Conservation (phyloP, 805 yeast genomes). For the Lipomyces sp. region DNA sequence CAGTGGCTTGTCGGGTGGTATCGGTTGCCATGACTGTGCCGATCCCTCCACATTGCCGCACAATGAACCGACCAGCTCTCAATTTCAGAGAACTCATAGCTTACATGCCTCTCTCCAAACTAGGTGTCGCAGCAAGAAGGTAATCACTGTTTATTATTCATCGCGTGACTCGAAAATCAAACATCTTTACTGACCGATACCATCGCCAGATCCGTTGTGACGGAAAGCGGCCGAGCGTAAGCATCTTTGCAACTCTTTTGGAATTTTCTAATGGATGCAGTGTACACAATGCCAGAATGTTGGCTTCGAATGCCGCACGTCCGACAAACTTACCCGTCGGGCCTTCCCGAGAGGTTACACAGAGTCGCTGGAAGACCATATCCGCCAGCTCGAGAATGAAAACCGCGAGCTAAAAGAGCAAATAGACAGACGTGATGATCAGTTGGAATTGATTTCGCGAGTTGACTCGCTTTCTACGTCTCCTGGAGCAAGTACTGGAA, state of each 20-base stretch:
- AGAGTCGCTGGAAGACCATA: constrained; percentile 83
- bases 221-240: constrained; percentile 55
- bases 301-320: constrained; percentile 86
- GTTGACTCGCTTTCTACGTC: constrained; percentile 39
- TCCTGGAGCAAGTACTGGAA: neutral
- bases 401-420: constrained; percentile 70
- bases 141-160: neutral
- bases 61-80: neutral
- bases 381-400: constrained; percentile 83
- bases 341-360: constrained; percentile 94
- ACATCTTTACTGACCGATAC: constrained; percentile 11
- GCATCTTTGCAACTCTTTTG: neutral
- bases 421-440: constrained; percentile 67
- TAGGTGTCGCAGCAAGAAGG: constrained; percentile 37
- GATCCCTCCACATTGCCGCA: neutral
- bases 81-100: neutral
- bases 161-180: neutral
- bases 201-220: constrained; percentile 59
- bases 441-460: constrained; percentile 52
- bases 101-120: neutral
- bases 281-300: constrained; percentile 84
- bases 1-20: neutral
- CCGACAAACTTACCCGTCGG: constrained; percentile 80
- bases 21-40: neutral
- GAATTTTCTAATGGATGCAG: constrained; percentile 35